Percentiles rank a stretch among this genome's conserved stretches.
Evolutionary conservation across 2,329 filamentous ascomycete genomes (phyloP).

Genomic region (Colletotrichum coccodes): DNA sequence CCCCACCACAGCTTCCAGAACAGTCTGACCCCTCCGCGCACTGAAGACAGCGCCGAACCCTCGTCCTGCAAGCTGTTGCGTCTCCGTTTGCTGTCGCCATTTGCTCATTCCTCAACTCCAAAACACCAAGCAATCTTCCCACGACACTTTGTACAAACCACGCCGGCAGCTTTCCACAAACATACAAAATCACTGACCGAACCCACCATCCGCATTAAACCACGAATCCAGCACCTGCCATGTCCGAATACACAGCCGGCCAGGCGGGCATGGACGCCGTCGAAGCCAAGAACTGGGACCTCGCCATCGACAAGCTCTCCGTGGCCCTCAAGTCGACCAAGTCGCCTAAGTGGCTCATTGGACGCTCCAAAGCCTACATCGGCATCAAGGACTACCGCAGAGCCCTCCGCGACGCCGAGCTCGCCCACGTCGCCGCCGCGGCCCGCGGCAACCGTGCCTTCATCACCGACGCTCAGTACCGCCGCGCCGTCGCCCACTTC

Average conservation of each 20-base stretch:
- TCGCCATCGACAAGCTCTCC: constrained; percentile 76
- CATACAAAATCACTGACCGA: background rate
- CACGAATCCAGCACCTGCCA: constrained; percentile 40
- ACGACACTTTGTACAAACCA: background rate
- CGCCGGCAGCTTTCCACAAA: background rate
- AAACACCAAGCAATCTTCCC: background rate
- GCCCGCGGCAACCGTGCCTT: constrained; percentile 79
- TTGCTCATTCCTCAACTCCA: background rate
- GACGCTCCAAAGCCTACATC: constrained; percentile 82
- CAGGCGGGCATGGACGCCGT: constrained; percentile 74
- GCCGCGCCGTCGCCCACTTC: constrained; percentile 79
- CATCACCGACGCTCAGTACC: constrained; percentile 84
- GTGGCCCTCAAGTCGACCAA: constrained; percentile 71
- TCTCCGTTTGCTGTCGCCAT: background rate
- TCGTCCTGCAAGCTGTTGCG: background rate
- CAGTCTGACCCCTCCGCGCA: constrained; percentile 27
- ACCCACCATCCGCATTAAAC: background rate
- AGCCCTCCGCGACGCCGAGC: constrained; percentile 77
- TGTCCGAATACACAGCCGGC: constrained; percentile 63
- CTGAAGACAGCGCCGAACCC: background rate
- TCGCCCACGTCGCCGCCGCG: constrained; percentile 69
- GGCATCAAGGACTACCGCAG: constrained; percentile 68
- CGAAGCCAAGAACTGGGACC: constrained; percentile 69
- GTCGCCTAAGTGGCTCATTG: constrained; percentile 83
- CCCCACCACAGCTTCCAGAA: constrained; percentile 47